Base-by-base conservation (phyloP, 257 asterid genomes). In the Capsicum pubescens region DNA sequence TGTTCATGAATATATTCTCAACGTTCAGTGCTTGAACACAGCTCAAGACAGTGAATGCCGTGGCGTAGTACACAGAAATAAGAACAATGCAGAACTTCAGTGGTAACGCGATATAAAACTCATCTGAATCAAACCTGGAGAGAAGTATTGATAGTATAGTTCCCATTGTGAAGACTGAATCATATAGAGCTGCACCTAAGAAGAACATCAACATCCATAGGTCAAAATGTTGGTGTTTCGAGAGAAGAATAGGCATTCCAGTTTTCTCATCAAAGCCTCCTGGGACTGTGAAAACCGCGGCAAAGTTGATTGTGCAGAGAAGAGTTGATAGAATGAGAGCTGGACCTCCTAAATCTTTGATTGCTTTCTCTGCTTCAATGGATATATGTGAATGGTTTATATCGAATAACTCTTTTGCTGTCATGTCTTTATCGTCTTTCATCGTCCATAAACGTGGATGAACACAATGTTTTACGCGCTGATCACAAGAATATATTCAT, bases 281-380 rank as follows among this genome's bases (percentile, higher is more conserved):
- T n/a, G 85, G 85, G 48, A 83, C 36, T 17, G 85, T 83, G 0
- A 83, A 83, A 83, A 83, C 58, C n/a, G 85, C 82, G 0, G 85
- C 85, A 8, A 71, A 83, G 50, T 56, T 69, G 72, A 83, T 46
- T 19, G 85, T 83, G 50, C 68, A 77, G 6, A 83, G 52, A 52
- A 83, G 85, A 52, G 69, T 71, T 15, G 85, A 67, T 10, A 83
- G n/a, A 44, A 83, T 69, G 61, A 71, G 57, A 16, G 17, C 60
- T 17, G 72, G 11, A 50, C 17, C 36, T 42, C 26, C 74, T 52
- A 83, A 13, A 1, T 70, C 81, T 70, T 58, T 83, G 55, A 67
- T 55, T n/a, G 82, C 0, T 83, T n/a, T 70, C 50, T 83, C 72
- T 13, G 83, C 83, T 58, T 80, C 83, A 9, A 39, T n/a, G 15